Conservation (phyloP, 495 filamentous ascomycete genomes). For the Hypoxylon subgilvum region DNA sequence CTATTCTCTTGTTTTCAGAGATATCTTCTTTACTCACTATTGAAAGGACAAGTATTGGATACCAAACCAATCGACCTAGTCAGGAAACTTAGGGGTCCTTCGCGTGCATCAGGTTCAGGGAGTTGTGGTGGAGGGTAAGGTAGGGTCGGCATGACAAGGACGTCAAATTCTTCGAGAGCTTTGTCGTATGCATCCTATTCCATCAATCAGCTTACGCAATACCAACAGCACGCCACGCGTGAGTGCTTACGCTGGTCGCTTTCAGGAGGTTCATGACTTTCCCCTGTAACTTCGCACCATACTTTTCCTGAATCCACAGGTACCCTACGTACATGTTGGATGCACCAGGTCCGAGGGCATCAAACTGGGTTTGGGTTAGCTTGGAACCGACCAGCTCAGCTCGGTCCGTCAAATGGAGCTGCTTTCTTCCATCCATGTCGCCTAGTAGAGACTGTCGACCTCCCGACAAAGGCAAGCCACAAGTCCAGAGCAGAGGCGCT, state of each 20-base stretch:
- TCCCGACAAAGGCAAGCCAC: conserved; percentile 34
- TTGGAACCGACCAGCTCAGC: conserved; percentile 32
- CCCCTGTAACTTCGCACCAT: conserved; percentile 41
- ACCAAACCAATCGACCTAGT: conserved; percentile 53
- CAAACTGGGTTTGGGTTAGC: conserved; percentile 44
- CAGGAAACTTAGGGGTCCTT: conserved; percentile 49
- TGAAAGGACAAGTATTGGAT: conserved; percentile 63
- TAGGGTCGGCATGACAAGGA: conserved; percentile 57
- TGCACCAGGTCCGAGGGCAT: conserved; percentile 43
- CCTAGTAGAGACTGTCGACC: conserved; percentile 41
- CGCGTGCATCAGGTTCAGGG: conserved; percentile 21
- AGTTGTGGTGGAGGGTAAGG: conserved; percentile 37
- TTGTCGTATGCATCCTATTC: conserved; percentile 51
- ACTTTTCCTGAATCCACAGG: conserved; percentile 41
- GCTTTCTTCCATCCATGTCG: conserved; percentile 42
- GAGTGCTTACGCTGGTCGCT: conserved; percentile 19
- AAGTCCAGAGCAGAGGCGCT: conserved; percentile 58
- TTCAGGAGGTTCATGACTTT: conserved; percentile 42
- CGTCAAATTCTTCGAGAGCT: conserved; percentile 51
- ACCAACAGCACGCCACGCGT: neutral
- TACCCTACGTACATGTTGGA: conserved; percentile 43
- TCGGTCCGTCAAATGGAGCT: conserved; percentile 42
- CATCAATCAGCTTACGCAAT: neutral
- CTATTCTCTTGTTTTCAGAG: neutral
- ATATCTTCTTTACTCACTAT: conserved; percentile 34